Base-by-base conservation (phyloP, 2,329 filamentous ascomycete species). In the Pseudocercospora ulei region DNA sequence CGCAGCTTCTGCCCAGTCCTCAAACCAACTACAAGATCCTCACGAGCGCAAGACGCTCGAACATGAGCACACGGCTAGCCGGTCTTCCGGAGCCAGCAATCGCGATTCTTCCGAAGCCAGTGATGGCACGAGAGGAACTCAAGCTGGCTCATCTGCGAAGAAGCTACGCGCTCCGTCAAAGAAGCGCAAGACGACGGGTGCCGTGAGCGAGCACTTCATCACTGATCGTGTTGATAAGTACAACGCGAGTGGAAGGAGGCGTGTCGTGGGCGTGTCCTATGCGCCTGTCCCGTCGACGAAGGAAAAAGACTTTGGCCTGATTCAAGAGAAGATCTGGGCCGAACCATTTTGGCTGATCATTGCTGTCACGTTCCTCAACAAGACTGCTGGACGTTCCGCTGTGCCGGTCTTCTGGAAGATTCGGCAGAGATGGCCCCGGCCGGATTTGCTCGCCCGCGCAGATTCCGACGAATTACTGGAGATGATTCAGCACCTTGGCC, bases 281-380 rank as follows among this genome's bases (percentile, higher is more conserved):
- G 63, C 70, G 4, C 67, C 65, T 1, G 83, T 88, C 48, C 82
- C 84, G 0, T 72, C 77, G 0, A 72, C 86, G 20, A 68, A 71
- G 5, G 67, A 73, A 0, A 56, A 68, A 0, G 60, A 55, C 4
- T 94, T 93, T 56, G 86, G 86, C 0, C 70, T 95, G 1, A 76
- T 94, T 23, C 87, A 95, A 58, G 87, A 94, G 57, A 72, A 78
- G 47, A 72, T 93, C 9, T 76, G 77, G 1, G 61, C 73, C 34
- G 72, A 85, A 40, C 81, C 86, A 0, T 94, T 92, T 59, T 78
- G 77, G 48, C 72, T 95, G 1, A 71, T 94, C 1, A 69, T 94
- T 18, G 85, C 82, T 7, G 78, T 86, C 3, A 85, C 83, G 0
- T 87, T 94, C 52, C 75, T 94, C 18, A 88, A 88, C 59, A 78